Percentiles rank a stretch among this genome's conserved stretches.
phyloP scores from a whole-genome alignment of 768 basidiomycete genomes.

The Trametes maxima region DNA sequence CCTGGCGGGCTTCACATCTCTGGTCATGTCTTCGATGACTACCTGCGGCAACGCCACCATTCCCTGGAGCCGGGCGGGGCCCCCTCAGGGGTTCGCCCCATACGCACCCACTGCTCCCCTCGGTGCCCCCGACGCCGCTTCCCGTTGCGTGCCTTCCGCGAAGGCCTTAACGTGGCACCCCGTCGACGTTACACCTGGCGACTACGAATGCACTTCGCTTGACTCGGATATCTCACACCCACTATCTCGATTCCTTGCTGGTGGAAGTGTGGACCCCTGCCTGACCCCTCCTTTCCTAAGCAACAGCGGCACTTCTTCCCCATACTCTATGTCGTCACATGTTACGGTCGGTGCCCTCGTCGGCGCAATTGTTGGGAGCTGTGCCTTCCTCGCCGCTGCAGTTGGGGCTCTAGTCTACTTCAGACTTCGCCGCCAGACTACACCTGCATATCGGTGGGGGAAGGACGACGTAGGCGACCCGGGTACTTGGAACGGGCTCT shows the following conservation, averaged over 20 bases:
- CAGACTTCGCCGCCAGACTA: constrained; percentile 17
- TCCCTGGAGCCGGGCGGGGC: constrained; percentile 1
- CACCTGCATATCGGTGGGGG: constrained; percentile 19
- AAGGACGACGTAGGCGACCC: neutral
- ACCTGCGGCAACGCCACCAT: constrained; percentile 5
- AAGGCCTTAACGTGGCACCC: constrained; percentile 43
- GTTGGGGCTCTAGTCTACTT: constrained; percentile 36
- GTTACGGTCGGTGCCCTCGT: constrained; percentile 32
- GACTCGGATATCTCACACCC: constrained; percentile 9
- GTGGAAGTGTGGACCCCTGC: constrained; percentile 40
- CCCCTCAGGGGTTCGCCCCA: neutral
- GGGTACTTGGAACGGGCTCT: constrained; percentile 23
- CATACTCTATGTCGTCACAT: neutral
- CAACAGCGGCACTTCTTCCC: too few relatives aligned
- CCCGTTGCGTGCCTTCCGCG: constrained; percentile 35
- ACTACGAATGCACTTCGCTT: constrained; percentile 43
- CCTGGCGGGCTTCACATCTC: neutral
- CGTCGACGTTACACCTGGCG: constrained; percentile 52
- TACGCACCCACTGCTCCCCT: neutral
- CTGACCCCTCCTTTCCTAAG: constrained; percentile 23
- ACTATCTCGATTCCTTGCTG: constrained; percentile 41
- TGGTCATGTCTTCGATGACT: neutral
- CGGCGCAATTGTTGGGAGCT: constrained; percentile 37
- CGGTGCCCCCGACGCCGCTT: constrained; percentile 18
- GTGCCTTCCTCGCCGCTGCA: constrained; percentile 37